Percentiles rank a stretch among this genome's conserved stretches.
These are phyloP conservation scores for Haberlea rhodopensis DNA, from an alignment of 257 asterid species.

Conservation along the genomic window DNA sequence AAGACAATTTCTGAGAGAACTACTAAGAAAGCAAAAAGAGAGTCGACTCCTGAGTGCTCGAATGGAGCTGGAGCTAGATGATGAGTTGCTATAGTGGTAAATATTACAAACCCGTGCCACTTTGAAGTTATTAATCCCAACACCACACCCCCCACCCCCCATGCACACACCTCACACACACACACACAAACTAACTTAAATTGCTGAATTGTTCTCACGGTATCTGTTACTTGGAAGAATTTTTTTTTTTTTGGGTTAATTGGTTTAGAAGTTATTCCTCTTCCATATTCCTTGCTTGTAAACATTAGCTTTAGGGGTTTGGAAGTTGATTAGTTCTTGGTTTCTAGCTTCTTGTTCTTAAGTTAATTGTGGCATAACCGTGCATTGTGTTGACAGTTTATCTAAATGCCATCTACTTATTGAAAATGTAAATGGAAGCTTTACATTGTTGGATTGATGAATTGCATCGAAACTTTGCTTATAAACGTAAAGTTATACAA, in stretches of 20 bases:
- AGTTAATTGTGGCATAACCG: background rate
- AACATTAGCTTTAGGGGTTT: background rate
- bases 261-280: background rate
- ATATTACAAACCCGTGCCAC: too few relatives aligned
- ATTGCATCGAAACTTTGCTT: too few relatives aligned
- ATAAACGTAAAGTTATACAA: too few relatives aligned
- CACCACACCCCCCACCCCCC: too few relatives aligned
- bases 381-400: background rate
- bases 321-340: background rate
- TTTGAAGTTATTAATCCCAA: too few relatives aligned
- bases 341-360: background rate
- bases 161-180: too few relatives aligned
- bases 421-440: background rate
- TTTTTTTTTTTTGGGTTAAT: background rate
- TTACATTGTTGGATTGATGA: background rate
- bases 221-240: background rate
- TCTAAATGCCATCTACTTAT: background rate
- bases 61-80: background rate
- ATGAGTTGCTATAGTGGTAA: background rate
- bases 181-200: too few relatives aligned
- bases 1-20: conserved; percentile 49
- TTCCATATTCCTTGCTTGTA: background rate
- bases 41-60: background rate
- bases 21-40: conserved; percentile 48
- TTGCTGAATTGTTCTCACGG: background rate